phyloP scores from a whole-genome alignment of 148 eudicot genomes.

The Fagopyrum esculentum region DNA sequence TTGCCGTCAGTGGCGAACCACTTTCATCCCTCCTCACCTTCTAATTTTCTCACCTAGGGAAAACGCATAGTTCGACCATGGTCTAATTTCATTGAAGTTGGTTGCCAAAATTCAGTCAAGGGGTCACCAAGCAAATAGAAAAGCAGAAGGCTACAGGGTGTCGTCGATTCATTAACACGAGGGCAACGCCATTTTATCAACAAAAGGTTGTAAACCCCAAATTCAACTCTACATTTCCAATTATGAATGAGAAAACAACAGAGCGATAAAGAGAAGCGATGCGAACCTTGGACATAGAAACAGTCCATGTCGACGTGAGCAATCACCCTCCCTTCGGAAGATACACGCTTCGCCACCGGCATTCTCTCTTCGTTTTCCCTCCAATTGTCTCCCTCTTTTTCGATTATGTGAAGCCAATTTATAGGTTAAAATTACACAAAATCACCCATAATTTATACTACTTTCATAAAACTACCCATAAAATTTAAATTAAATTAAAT shows the following conservation, averaged over 20 bases:
- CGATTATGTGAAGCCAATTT: not conserved
- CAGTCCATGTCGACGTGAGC: slow-evolving; percentile 98
- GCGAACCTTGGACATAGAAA: slow-evolving; percentile 83
- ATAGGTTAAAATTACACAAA: not conserved
- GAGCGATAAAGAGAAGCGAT: not conserved
- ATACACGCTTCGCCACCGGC: slow-evolving; percentile 68
- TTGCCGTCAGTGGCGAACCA: not conserved
- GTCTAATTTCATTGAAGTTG: not conserved
- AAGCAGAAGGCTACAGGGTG: not conserved
- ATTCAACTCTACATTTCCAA: not conserved
- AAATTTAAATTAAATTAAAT: too few species aligned
- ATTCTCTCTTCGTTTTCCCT: slow-evolving; percentile 27
- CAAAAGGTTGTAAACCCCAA: not conserved
- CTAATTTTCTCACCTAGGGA: not conserved
- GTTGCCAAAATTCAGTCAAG: not conserved
- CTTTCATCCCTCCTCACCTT: not conserved
- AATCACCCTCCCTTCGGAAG: slow-evolving; percentile 64
- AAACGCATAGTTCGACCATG: not conserved
- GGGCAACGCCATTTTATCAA: not conserved
- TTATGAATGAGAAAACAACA: not conserved
- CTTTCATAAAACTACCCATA: too few species aligned
- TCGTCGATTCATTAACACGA: not conserved
- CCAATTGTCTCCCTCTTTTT: not conserved
- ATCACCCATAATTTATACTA: too few species aligned
- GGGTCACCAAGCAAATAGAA: not conserved